These are phyloP conservation scores for Mycogone perniciosa DNA, from an alignment of 2,329 filamentous ascomycete genomes.

Conservation along the genomic window DNA sequence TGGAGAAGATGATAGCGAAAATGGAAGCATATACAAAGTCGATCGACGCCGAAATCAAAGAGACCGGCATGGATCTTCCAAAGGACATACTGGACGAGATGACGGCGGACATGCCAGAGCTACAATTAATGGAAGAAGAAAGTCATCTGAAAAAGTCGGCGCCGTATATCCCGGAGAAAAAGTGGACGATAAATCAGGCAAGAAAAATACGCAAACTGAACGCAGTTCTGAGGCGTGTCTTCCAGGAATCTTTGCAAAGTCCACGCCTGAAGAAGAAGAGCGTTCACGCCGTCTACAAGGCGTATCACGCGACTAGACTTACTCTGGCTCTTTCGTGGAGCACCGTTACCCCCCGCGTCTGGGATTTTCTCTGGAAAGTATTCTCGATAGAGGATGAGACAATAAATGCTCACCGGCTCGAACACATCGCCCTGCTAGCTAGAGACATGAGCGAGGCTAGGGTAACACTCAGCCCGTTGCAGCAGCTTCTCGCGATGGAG, in stretches of 20 bases:
- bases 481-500: slow-evolving; percentile 62
- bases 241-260: slow-evolving; percentile 23
- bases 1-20: slow-evolving; percentile 29
- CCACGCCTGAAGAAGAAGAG: slow-evolving; percentile 27
- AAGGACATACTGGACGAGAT: slow-evolving; percentile 28
- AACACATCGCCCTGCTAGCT: slow-evolving; percentile 55
- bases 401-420: slow-evolving; percentile 48
- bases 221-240: slow-evolving; percentile 22
- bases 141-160: slow-evolving; percentile 9
- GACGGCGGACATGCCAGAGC: slow-evolving; percentile 22
- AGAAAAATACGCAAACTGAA: slow-evolving; percentile 35
- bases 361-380: slow-evolving; percentile 60
- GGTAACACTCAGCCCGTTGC: slow-evolving; percentile 46
- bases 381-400: slow-evolving; percentile 45
- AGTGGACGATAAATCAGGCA: slow-evolving; percentile 33
- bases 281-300: slow-evolving; percentile 40
- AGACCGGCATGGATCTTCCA: slow-evolving; percentile 25
- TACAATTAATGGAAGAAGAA: slow-evolving; percentile 19
- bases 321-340: slow-evolving; percentile 41
- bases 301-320: slow-evolving; percentile 41
- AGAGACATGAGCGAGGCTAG: slow-evolving; percentile 60
- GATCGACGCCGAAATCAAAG: slow-evolving; percentile 31
- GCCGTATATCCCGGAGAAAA: slow-evolving; percentile 31
- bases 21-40: slow-evolving; percentile 30
- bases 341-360: slow-evolving; percentile 53